Base-by-base conservation (phyloP, 306 rosid species). In the Medicago lupulina region DNA sequence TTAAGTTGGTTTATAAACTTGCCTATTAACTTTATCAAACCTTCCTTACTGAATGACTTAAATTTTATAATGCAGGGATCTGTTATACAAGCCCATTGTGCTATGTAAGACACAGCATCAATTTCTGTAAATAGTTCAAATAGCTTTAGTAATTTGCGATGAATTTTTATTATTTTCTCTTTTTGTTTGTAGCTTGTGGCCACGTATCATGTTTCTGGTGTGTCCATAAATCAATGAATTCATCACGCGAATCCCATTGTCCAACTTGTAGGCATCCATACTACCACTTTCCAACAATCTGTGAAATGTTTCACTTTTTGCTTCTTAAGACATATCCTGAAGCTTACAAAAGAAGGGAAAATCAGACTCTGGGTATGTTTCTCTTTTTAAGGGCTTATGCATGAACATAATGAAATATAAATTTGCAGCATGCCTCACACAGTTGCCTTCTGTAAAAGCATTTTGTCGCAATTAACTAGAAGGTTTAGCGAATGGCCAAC, bases 201-300 rank as follows among this genome's bases (percentile, higher is more conserved):
- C 98, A 93, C 38, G 21, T 91, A 72, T 84, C 91, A 36, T 93
- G 98, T 75, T 93, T 93, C 81, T 93, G 98, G 98, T 93, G 98
- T 78, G 98, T 88, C 78, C 83, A 89, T 77, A 72, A 15, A 11
- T 89, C 91, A 36, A 93, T 93, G 98, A 68, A 9, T 51, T 8
- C 49, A 5, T 3, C 6, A 2, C 55, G 71, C 0, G 89, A 84
- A 55, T 93, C 98, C 21, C 88, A 75, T 66, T 93, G 98, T 79
- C 97, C 98, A 46, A 70, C 81, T 40, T 93, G 98, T 79, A 70
- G 97, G 84, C 58, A 82, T 79, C 78, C 88, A 8, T 93, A 89
- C 81, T 59, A 58, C 81, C 88, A 93, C 86, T 89, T 91, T 71
- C 97, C 98, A 14, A 70, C 83, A 16, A 73, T 93, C 64, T 93